Evolutionary conservation across 2,329 filamentous ascomycete species (phyloP).

Genomic region (Cladosporium velox): DNA sequence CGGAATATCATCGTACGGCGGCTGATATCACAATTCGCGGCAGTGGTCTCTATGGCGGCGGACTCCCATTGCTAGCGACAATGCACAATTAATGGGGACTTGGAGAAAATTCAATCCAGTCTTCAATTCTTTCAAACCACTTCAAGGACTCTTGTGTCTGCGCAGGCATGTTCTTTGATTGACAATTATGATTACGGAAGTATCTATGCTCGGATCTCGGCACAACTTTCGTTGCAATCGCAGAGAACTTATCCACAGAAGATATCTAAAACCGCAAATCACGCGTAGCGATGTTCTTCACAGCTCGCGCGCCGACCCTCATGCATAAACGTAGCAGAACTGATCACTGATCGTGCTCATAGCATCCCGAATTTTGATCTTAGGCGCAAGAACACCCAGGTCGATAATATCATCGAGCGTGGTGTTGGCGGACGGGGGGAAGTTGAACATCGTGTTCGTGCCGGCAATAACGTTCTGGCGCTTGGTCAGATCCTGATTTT

Average conservation of each 20-base stretch:
- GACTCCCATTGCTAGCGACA: background rate
- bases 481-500: slow-evolving; percentile 44
- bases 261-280: background rate
- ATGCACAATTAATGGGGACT: background rate
- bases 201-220: background rate
- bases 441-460: slow-evolving; percentile 48
- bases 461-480: slow-evolving; percentile 43
- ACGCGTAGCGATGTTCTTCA: background rate
- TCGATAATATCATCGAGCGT: slow-evolving; percentile 46
- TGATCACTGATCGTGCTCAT: slow-evolving; percentile 48
- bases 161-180: background rate
- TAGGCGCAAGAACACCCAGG: slow-evolving; percentile 41
- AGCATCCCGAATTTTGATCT: slow-evolving; percentile 42
- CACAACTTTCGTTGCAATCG: background rate
- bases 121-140: background rate
- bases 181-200: background rate
- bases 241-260: background rate
- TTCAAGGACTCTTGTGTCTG: background rate
- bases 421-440: slow-evolving; percentile 45
- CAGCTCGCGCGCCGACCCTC: background rate
- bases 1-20: background rate
- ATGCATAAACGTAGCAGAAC: slow-evolving; percentile 51
- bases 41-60: background rate
- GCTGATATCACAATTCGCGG: background rate
- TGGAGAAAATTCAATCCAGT: background rate